Evolutionary conservation across 2,329 filamentous ascomycete species (phyloP).

Genomic region (Dothistroma septosporum): DNA sequence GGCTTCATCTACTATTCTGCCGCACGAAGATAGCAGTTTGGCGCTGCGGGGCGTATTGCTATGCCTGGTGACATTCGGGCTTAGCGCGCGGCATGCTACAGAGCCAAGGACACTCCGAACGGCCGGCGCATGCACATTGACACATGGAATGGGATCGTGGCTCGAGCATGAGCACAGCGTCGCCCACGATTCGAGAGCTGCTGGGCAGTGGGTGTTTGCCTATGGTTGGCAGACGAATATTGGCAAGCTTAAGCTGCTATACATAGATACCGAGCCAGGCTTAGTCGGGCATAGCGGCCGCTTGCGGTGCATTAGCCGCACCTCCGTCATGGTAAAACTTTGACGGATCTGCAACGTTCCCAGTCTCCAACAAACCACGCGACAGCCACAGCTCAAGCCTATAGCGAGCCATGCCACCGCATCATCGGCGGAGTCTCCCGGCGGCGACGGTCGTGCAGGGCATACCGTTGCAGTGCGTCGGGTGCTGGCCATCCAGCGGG

Average conservation of each 20-base stretch:
- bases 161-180: background rate
- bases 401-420: background rate
- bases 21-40: background rate
- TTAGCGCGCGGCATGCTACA: background rate
- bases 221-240: background rate
- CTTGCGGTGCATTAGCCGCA: background rate
- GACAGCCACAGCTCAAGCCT: constrained; percentile 7
- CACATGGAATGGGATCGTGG: background rate
- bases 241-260: background rate
- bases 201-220: background rate
- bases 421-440: too few relatives aligned
- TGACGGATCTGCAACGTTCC: constrained; percentile 2
- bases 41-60: background rate
- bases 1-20: background rate
- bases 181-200: background rate
- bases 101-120: background rate
- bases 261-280: background rate
- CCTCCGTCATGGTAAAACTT: background rate
- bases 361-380: constrained; percentile 5
- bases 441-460: too few relatives aligned
- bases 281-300: background rate
- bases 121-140: background rate
- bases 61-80: background rate
- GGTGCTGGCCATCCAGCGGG: background rate
- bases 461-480: background rate